Conservation (phyloP, 148 eudicot species). For the Diospyros lotus region DNA sequence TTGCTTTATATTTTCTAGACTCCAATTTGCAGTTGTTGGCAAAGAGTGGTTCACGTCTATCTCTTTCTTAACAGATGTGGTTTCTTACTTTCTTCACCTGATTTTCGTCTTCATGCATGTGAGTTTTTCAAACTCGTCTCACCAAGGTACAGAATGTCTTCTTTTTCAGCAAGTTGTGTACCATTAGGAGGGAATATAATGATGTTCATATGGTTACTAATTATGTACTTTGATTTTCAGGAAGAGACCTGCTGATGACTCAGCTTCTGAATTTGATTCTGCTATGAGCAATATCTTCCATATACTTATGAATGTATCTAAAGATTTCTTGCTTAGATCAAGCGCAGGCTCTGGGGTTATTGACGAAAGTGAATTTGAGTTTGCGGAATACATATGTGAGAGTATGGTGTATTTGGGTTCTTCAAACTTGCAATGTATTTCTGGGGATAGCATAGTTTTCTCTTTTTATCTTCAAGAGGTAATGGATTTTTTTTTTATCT, state of each 20-base stretch:
- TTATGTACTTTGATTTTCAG: conserved; percentile 40
- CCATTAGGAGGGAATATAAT: background rate
- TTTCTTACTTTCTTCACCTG: conserved; percentile 87
- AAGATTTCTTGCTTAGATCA: conserved; percentile 71
- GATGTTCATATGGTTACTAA: background rate
- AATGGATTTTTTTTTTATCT: background rate
- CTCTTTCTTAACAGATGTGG: conserved; percentile 65
- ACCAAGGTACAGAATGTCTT: conserved; percentile 53
- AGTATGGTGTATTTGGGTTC: conserved; percentile 91
- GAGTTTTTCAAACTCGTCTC: conserved; percentile 92
- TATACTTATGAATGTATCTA: conserved; percentile 66
- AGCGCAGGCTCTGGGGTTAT: conserved; percentile 37
- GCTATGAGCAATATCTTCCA: conserved; percentile 69
- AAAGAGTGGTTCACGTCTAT: conserved; percentile 1
- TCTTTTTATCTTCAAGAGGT: conserved; percentile 84
- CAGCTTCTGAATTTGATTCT: conserved; percentile 72
- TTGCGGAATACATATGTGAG: conserved; percentile 81
- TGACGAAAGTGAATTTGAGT: conserved; percentile 72
- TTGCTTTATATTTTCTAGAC: background rate
- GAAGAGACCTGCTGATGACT: conserved; percentile 79
- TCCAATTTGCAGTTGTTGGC: background rate
- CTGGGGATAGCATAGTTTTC: conserved; percentile 43
- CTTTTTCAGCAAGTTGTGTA: conserved; percentile 1
- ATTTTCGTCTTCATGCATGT: conserved; percentile 94
- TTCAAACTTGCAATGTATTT: conserved; percentile 72